phyloP scores from a whole-genome alignment of 208 protist genomes.

The Trypanosoma vivax region DNA sequence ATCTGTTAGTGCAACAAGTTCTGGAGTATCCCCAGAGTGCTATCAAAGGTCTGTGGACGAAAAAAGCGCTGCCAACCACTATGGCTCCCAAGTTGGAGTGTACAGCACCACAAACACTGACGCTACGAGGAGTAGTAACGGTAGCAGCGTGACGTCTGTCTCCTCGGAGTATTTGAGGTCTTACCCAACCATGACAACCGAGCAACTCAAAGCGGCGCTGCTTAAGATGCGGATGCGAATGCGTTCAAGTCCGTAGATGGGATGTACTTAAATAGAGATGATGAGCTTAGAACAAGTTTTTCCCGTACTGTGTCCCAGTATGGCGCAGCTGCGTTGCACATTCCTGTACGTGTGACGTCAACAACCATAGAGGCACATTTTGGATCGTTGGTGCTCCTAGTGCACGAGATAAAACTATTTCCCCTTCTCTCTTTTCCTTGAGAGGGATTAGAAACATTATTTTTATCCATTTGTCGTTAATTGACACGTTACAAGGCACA shows the following conservation, averaged over 20 bases:
- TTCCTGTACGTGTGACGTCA: no score
- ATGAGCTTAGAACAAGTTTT: neutral
- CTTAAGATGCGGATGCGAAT: conserved; percentile 54
- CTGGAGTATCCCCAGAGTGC: neutral
- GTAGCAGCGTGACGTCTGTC: conserved; percentile 8
- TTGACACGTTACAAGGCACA: no score
- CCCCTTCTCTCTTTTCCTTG: no score
- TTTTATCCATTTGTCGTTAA: no score
- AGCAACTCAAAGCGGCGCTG: conserved; percentile 60
- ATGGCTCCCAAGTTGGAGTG: no score
- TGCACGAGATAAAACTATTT: no score
- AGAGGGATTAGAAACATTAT: no score
- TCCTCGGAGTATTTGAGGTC: conserved; percentile 9
- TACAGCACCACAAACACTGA: neutral
- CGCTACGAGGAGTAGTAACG: conserved; percentile 10
- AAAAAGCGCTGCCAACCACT: neutral
- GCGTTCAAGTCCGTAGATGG: conserved; percentile 15
- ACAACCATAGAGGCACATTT: no score
- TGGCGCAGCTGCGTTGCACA: no score
- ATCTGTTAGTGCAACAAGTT: conserved; percentile 18
- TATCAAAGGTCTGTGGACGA: neutral
- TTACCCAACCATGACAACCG: conserved; percentile 59
- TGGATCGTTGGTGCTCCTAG: no score
- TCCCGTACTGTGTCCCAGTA: conserved; percentile 7
- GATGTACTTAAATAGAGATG: conserved; percentile 6